Base-by-base conservation (phyloP, 2,329 filamentous ascomycete species). In the Pseudopyricularia javanii region DNA sequence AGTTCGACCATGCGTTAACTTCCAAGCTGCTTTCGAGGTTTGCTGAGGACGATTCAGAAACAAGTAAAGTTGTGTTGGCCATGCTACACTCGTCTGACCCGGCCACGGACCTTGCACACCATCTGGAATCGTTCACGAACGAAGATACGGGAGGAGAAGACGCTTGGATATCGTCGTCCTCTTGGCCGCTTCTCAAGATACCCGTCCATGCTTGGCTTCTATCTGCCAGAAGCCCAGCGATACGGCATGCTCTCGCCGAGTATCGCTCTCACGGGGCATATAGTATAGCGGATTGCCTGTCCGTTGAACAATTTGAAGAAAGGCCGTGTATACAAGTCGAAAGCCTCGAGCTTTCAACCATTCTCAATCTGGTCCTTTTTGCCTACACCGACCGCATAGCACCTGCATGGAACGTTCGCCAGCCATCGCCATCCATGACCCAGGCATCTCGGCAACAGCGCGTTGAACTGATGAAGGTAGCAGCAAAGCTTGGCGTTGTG, bases 181-280 rank as follows among this genome's bases (percentile, higher is more conserved):
- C 78, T 0, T 67, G 73, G 1, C 90, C 86, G 0, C 79, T 88
- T 4, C 67, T 91, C 24, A 74, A 72, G 48, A 81, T 98, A 47
- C 91, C 93, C 0, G 76, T 88, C 9, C 91, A 98, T 62, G 80
- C 85, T 33, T 95, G 91, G 71, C 72, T 96, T 5, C 66, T 97
- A 8, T 74, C 82, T 15, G 86, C 80, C 12, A 79, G 93, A 59
- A 95, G 89, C 61, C 68, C 79, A 4, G 68, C 86, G 1, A 64
- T 97, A 12, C 75, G 87, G 54, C 68, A 74, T 56, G 80, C 75
- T 6, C 69, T 94, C 49, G 67, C 76, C 22, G 70, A 79, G 53
- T 79, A 81, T 59, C 75, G 78, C 17, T 69, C 74, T 15, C 69
- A 68, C 1, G 79, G 79, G 17, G 70, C 69, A 17, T 79, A 75